These are phyloP conservation scores for Paragyromitra xinjiangensis DNA, from an alignment of 495 filamentous ascomycete genomes.

Conservation along the genomic window DNA sequence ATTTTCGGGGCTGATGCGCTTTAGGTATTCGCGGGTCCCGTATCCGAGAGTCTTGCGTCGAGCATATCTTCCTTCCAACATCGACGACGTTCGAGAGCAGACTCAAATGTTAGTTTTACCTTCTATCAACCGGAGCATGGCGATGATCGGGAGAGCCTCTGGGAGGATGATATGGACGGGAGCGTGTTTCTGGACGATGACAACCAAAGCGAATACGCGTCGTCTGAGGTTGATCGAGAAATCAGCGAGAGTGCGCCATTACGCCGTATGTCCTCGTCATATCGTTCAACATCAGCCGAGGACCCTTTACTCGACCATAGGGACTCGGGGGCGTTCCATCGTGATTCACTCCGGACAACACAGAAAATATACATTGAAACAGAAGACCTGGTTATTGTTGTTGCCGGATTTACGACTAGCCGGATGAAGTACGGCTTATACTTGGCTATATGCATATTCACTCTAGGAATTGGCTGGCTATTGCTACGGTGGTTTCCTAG, in stretches of 20 bases:
- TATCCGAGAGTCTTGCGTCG: slow-evolving; percentile 93
- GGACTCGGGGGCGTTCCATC: slow-evolving; percentile 69
- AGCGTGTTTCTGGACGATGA: slow-evolving; percentile 67
- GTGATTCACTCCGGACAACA: slow-evolving; percentile 67
- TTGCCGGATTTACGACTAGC: slow-evolving; percentile 88
- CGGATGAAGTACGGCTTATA: slow-evolving; percentile 73
- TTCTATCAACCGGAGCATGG: slow-evolving; percentile 73
- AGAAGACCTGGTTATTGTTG: slow-evolving; percentile 91
- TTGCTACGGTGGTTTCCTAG: slow-evolving; percentile 87
- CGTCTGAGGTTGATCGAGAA: slow-evolving; percentile 61
- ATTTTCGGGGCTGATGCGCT: slow-evolving; percentile 22
- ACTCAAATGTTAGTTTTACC: slow-evolving; percentile 87
- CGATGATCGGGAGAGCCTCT: slow-evolving; percentile 64
- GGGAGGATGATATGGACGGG: slow-evolving; percentile 59
- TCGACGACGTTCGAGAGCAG: slow-evolving; percentile 73
- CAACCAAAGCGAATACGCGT: slow-evolving; percentile 60
- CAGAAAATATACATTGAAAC: slow-evolving; percentile 93
- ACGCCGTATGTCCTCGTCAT: slow-evolving; percentile 66
- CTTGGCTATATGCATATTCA: slow-evolving; percentile 70
- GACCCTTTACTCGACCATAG: slow-evolving; percentile 75
- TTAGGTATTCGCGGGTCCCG: slow-evolving; percentile 89
- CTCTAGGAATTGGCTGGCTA: slow-evolving; percentile 81
- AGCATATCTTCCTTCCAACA: slow-evolving; percentile 88
- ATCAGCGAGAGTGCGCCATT: slow-evolving; percentile 59
- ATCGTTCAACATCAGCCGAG: slow-evolving; percentile 70